These are phyloP conservation scores for Tylopilus plumbeoviolaceoides DNA, from an alignment of 768 basidiomycete species.

Conservation along the genomic window DNA sequence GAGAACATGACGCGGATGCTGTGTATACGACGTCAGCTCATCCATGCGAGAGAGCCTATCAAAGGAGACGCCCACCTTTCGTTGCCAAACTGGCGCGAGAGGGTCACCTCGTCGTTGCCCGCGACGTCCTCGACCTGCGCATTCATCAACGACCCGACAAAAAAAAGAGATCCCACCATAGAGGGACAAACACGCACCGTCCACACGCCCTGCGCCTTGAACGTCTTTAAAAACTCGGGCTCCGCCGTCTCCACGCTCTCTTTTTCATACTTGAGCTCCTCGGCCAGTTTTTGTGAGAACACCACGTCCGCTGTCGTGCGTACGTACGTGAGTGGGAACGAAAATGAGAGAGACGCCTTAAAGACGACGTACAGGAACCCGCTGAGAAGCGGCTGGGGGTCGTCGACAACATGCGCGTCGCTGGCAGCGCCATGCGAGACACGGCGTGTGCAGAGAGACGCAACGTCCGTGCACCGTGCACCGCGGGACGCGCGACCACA, in stretches of 20 bases:
- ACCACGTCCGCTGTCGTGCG: slow-evolving; percentile 58
- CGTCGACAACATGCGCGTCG: slow-evolving; percentile 38
- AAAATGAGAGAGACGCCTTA: not conserved
- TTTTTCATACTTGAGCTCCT: slow-evolving; percentile 85
- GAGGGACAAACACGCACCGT: slow-evolving; percentile 39
- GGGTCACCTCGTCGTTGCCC: slow-evolving; percentile 77
- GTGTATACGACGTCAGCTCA: not conserved
- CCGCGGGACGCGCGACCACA: slow-evolving; percentile 24
- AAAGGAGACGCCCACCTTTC: slow-evolving; percentile 61
- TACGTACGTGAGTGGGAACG: not conserved
- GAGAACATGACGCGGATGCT: slow-evolving; percentile 85
- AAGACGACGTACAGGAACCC: slow-evolving; percentile 38
- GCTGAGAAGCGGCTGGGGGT: slow-evolving; percentile 38
- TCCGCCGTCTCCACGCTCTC: slow-evolving; percentile 44
- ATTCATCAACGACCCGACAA: not conserved
- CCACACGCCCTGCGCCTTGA: slow-evolving; percentile 77
- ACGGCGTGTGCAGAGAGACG: slow-evolving; percentile 9
- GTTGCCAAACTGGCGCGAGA: slow-evolving; percentile 85
- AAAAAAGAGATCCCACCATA: not conserved
- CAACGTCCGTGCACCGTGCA: slow-evolving; percentile 22
- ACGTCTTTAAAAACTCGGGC: slow-evolving; percentile 76
- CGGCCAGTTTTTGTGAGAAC: slow-evolving; percentile 68
- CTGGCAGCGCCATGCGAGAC: slow-evolving; percentile 19
- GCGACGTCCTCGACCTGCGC: slow-evolving; percentile 61
- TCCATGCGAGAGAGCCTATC: too few species aligned